Conservation (phyloP, 73 alveolate species). For the Paramecium sonneborni region DNA sequence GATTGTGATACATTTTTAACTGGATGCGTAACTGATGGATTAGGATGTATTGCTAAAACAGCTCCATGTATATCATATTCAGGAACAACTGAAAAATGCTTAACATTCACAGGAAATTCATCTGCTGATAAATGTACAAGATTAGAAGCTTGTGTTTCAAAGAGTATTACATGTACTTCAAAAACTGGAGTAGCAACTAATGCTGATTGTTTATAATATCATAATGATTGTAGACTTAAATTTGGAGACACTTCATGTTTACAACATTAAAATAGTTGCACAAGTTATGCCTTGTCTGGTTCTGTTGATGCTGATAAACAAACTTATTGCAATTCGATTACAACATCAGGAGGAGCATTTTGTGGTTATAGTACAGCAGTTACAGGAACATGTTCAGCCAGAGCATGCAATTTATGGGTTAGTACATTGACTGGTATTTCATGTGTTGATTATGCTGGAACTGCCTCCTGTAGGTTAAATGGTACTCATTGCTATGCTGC, state of each 20-base stretch:
- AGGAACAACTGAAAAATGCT: neutral
- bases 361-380: neutral
- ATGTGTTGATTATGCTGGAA: neutral
- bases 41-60: conserved; percentile 7
- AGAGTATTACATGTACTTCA: neutral
- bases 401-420: neutral
- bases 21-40: conserved; percentile 8
- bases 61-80: neutral
- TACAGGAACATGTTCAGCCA: neutral
- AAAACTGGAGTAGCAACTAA: neutral
- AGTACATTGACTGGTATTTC: neutral
- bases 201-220: neutral
- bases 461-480: neutral
- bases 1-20: conserved; percentile 25
- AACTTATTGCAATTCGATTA: neutral
- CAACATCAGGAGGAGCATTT: neutral
- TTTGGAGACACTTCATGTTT: neutral
- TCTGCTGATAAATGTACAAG: neutral
- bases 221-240: neutral
- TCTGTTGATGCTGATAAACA: neutral
- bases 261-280: neutral
- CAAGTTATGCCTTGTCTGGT: neutral
- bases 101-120: neutral
- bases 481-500: neutral
- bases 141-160: neutral